Evolutionary conservation across 2,329 filamentous ascomycete genomes (phyloP).

Genomic region (Beauveria sp.): DNA sequence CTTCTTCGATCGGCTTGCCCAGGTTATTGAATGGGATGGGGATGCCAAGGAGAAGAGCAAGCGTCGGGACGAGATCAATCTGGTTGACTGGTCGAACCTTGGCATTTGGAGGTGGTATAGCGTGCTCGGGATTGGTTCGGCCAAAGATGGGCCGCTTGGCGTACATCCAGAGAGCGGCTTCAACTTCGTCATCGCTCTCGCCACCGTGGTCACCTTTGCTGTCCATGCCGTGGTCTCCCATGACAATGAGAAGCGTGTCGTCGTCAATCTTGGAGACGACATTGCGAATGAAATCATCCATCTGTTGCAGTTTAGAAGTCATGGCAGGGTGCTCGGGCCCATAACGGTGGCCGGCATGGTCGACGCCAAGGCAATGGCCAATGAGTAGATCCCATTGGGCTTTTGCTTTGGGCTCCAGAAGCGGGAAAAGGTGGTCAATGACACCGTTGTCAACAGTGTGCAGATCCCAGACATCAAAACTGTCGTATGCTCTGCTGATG

Average conservation of each 20-base stretch:
- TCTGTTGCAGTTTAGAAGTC: conserved; percentile 82
- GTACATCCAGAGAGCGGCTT: conserved; percentile 98
- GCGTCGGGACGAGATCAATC: conserved; percentile 90
- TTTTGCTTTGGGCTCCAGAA: conserved; percentile 58
- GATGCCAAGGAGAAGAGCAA: conserved; percentile 79
- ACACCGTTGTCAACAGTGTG: conserved; percentile 97
- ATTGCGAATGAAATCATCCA: conserved; percentile 71
- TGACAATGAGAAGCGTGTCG: conserved; percentile 80
- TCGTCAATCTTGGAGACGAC: conserved; percentile 71
- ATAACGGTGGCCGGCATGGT: conserved; percentile 94
- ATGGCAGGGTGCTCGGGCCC: conserved; percentile 90
- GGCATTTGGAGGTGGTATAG: conserved; percentile 57
- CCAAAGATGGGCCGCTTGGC: conserved; percentile 83
- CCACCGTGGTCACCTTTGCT: conserved; percentile 96
- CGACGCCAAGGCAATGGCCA: conserved; percentile 88
- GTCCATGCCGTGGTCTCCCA: conserved; percentile 99
- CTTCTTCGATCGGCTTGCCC: conserved; percentile 87
- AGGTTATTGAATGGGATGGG: conserved; percentile 96
- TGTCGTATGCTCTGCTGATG: conserved; percentile 84
- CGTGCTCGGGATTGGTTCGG: conserved; percentile 54
- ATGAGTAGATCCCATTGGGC: conserved; percentile 88
- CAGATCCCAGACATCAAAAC: conserved; percentile 96
- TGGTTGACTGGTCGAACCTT: conserved; percentile 72
- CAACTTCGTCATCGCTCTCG: conserved; percentile 91
- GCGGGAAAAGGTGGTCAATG: conserved; percentile 78